Percentiles rank a stretch among this genome's conserved stretches.
Evolutionary conservation across 257 asterid genomes (phyloP).

Genomic region (Solanum sejunctum): DNA sequence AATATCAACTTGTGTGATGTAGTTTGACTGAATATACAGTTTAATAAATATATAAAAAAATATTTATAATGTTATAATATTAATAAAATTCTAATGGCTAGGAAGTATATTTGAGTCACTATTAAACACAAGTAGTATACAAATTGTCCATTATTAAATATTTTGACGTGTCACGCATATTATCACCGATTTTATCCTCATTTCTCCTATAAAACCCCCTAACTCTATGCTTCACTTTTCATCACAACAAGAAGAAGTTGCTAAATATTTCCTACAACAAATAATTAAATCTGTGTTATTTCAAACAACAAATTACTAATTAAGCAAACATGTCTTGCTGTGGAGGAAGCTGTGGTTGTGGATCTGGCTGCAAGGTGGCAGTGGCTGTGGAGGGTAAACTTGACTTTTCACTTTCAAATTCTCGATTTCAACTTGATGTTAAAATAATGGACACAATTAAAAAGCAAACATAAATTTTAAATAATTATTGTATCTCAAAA

Average conservation of each 20-base stretch:
- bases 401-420: neutral
- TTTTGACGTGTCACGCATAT: neutral
- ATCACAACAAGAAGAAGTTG: neutral
- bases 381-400: too few species aligned
- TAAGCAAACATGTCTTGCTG: constrained; percentile 42
- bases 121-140: neutral
- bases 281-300: neutral
- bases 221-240: neutral
- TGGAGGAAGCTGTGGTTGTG: constrained; percentile 65
- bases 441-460: neutral
- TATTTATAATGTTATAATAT: too few species aligned
- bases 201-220: neutral
- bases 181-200: neutral
- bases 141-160: neutral
- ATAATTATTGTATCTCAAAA: too few species aligned
- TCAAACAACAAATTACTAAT: neutral
- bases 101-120: neutral
- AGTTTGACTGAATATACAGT: neutral
- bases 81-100: neutral
- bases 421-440: neutral
- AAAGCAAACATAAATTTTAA: neutral
- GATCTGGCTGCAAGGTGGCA: constrained; percentile 30
- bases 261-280: neutral
- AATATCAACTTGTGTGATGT: neutral
- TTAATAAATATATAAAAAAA: neutral